Base-by-base conservation (phyloP, 1,284 basidiomycete species). In the Jaminaea rosea region DNA sequence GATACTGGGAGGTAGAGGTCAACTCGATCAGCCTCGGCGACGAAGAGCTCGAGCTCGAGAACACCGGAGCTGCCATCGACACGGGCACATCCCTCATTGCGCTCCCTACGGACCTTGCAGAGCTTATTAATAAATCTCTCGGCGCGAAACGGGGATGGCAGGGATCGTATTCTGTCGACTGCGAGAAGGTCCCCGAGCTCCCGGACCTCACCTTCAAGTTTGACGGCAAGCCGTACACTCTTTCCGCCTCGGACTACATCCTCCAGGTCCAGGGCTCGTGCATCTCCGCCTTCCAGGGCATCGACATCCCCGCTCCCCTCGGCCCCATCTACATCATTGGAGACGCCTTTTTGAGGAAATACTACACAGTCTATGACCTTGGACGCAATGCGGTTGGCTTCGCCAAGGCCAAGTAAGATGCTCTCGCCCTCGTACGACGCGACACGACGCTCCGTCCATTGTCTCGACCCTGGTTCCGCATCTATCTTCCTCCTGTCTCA, bases 301-400 rank as follows among this genome's bases (percentile, higher is more conserved):
- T 96, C 77, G 91, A 96, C 75, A 86, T 96, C 75, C 88, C 90
- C 64, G 75, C 91, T 36, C 89, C 90, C 8, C 83, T 86, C 62
- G 87, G 87, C 51, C 79, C 84, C 32, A 79, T 98, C 59, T 96
- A 91, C 89, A 94, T 98, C 70, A 80, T 97, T 64, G 92, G 91
- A 84, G 71, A 69, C 31, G 65, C 65, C 42, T 72, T 72, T 58
- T 50, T 72, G 45, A 60, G 88, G 50, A 87, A 87, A 69, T 94
- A 88, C 78, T 93, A 84, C 80, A 93, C 90, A 21, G 87, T 97
- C 24, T 97, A 97, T 74, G 91, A 98, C 75, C 81, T 89, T 45
- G 87, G 83, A 44, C 79, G 58, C 59, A 71, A 91, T 73, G 88
- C 89, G 47, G 87, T 94, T 61, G 91, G 90, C 48, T 92, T 94